phyloP scores from a whole-genome alignment of 2,329 filamentous ascomycete species.

The Corynespora cassiicola region DNA sequence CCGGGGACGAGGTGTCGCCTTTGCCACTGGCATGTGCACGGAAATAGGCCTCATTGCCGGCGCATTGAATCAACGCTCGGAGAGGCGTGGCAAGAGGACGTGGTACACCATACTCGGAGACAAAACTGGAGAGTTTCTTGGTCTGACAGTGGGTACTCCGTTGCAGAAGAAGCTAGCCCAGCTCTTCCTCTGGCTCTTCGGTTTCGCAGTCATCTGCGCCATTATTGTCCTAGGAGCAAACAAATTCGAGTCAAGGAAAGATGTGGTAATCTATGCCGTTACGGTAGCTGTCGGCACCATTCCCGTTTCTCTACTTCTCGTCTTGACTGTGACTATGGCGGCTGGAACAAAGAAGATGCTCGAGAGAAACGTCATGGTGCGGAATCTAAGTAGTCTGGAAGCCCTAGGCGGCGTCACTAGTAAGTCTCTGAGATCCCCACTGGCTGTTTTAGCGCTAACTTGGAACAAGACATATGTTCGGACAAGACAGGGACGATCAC shows the following conservation, averaged over 20 bases:
- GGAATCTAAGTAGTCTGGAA: slow-evolving; percentile 22
- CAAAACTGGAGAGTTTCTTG: slow-evolving; percentile 28
- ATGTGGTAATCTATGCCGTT: slow-evolving; percentile 25
- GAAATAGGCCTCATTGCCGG: slow-evolving; percentile 75
- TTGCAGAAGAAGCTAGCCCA: slow-evolving; percentile 25
- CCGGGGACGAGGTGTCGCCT: slow-evolving; percentile 68
- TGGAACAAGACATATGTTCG: slow-evolving; percentile 42
- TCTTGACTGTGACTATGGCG: slow-evolving; percentile 24
- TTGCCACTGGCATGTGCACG: slow-evolving; percentile 70
- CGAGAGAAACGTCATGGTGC: slow-evolving; percentile 16
- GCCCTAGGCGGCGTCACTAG: slow-evolving; percentile 20
- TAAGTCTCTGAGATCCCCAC: too few relatives aligned
- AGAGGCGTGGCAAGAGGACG: slow-evolving; percentile 39
- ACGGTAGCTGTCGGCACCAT: slow-evolving; percentile 23
- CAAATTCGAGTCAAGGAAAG: slow-evolving; percentile 19
- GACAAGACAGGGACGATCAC: slow-evolving; percentile 43
- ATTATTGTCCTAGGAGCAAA: slow-evolving; percentile 26
- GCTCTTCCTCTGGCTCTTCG: slow-evolving; percentile 12
- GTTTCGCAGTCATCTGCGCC: slow-evolving; percentile 19
- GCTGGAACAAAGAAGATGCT: slow-evolving; percentile 20
- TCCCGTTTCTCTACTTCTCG: slow-evolving; percentile 16
- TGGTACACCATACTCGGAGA: slow-evolving; percentile 7
- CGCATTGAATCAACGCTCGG: slow-evolving; percentile 61
- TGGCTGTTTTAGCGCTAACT: too few relatives aligned
- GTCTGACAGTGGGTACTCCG: slow-evolving; percentile 32